phyloP scores from a whole-genome alignment of 2,329 filamentous ascomycete species.

The Hypomyces rosellus region DNA sequence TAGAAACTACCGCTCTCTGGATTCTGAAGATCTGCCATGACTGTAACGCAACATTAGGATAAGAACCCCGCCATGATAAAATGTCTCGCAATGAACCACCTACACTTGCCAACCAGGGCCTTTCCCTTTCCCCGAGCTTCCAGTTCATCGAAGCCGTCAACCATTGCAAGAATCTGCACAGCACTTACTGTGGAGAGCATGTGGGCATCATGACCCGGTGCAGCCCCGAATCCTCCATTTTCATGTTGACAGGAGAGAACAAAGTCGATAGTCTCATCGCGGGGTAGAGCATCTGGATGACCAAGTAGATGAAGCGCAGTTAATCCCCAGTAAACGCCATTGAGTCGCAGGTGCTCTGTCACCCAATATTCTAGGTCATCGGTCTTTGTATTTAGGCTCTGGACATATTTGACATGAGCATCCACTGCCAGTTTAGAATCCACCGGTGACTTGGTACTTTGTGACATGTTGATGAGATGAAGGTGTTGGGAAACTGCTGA shows the following conservation, averaged over 20 bases:
- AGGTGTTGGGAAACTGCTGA: not conserved
- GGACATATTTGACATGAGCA: conserved; percentile 83
- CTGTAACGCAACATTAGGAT: conserved; percentile 30
- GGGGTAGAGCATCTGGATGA: conserved; percentile 73
- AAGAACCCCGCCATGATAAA: no score
- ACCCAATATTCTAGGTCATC: conserved; percentile 98
- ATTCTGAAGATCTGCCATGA: conserved; percentile 78
- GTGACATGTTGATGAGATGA: conserved; percentile 22
- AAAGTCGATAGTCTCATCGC: conserved; percentile 77
- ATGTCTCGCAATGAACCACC: conserved; percentile 29
- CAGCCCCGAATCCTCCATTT: conserved; percentile 86
- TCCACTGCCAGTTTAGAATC: conserved; percentile 43
- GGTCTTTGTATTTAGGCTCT: conserved; percentile 82
- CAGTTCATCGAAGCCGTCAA: conserved; percentile 79
- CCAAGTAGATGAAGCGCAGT: conserved; percentile 81
- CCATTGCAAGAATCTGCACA: conserved; percentile 82
- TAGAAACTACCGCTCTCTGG: conserved; percentile 76
- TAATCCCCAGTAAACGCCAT: conserved; percentile 94
- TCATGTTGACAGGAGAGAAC: conserved; percentile 92
- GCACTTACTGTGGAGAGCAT: conserved; percentile 95
- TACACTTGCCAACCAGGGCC: conserved; percentile 72
- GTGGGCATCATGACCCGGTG: conserved; percentile 90
- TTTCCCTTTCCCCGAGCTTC: conserved; percentile 61
- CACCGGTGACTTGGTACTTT: conserved; percentile 23
- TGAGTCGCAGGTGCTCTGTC: conserved; percentile 91